Evolutionary conservation across 106 monocot genomes (phyloP).

Genomic region (Agapanthus africanus): DNA sequence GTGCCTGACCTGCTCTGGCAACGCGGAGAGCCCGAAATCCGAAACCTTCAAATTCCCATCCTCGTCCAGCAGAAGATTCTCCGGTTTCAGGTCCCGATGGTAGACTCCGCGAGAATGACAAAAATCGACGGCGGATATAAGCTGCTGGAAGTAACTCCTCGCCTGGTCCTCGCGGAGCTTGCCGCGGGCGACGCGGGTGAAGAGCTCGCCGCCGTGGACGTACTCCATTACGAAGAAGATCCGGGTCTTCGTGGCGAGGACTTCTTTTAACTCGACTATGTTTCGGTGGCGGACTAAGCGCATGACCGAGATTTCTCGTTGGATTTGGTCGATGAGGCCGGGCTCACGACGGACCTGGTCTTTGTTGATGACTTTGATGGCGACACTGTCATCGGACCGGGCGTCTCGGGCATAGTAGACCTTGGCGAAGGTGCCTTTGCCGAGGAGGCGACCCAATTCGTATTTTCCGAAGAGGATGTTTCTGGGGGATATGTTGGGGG

Average conservation of each 20-base stretch:
- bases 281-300: conserved; percentile 19
- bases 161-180: conserved; percentile 28
- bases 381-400: conserved; percentile 10
- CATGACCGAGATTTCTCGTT: conserved; percentile 43
- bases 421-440: conserved; percentile 24
- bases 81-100: conserved; percentile 23
- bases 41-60: conserved; percentile 35
- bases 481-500: too few relatives aligned
- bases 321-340: conserved; percentile 19
- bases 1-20: conserved; percentile 43
- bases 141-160: conserved; percentile 33
- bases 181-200: conserved; percentile 27
- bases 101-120: conserved; percentile 21
- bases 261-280: conserved; percentile 30
- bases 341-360: conserved; percentile 19
- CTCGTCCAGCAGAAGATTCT: conserved; percentile 22
- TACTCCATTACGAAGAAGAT: conserved; percentile 30
- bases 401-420: conserved; percentile 19
- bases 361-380: conserved; percentile 35
- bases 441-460: conserved; percentile 21
- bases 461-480: conserved; percentile 11
- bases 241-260: conserved; percentile 29
- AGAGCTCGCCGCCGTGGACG: conserved; percentile 30
- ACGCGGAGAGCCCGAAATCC: conserved; percentile 53
- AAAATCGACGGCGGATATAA: conserved; percentile 20